Evolutionary conservation across 1,284 basidiomycete genomes (phyloP).

Genomic region (Melampsora occidentalis): DNA sequence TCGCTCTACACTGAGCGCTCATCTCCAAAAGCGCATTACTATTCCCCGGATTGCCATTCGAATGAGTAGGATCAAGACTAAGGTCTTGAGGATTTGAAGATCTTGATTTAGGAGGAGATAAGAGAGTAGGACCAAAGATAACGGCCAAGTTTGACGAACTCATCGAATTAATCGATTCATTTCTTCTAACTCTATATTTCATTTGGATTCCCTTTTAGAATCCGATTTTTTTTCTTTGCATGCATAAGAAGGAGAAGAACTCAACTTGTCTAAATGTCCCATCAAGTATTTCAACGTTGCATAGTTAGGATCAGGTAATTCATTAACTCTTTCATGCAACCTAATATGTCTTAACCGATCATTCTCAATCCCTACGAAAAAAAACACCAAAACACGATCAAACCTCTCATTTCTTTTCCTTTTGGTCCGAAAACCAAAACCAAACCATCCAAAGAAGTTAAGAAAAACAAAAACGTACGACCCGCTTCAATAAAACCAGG

Average conservation of each 20-base stretch:
- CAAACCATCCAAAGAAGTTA: not conserved
- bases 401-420: no score
- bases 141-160: constrained; percentile 88
- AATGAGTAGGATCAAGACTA: no score
- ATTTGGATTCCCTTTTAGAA: no score
- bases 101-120: constrained; percentile 62
- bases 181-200: constrained; percentile 35
- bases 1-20: constrained; percentile 70
- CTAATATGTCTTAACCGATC: constrained; percentile 89
- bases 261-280: constrained; percentile 81
- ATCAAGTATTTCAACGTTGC: constrained; percentile 94
- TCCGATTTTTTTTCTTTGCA: no score
- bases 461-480: constrained; percentile 58
- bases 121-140: constrained; percentile 93
- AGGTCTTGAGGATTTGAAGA: constrained; percentile 47
- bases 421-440: no score
- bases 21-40: constrained; percentile 59
- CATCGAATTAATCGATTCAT: constrained; percentile 74
- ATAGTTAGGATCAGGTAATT: constrained; percentile 95
- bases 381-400: not conserved
- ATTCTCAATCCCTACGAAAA: constrained; percentile 74
- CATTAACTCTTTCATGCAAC: constrained; percentile 93
- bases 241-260: not conserved
- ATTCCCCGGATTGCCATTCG: not conserved
- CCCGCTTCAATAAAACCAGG: constrained; percentile 92